Conservation (phyloP, 345 rosid genomes). For the Aegle marmelos region DNA sequence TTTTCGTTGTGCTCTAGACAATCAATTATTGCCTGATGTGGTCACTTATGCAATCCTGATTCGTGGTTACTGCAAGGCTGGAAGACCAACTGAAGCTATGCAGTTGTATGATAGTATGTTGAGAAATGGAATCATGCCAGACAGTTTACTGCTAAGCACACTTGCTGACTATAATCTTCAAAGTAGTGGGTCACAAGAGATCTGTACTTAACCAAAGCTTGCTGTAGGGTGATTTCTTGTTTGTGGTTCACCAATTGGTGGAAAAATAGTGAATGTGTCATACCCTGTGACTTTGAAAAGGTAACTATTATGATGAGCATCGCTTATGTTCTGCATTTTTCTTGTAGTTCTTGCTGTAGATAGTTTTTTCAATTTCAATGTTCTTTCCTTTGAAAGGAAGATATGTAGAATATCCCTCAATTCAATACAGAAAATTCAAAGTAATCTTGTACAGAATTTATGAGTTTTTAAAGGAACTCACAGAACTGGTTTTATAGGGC, state of each 20-base stretch:
- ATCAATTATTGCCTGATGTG: conserved; percentile 42
- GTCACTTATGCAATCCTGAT: conserved; percentile 45
- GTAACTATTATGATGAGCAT: background rate
- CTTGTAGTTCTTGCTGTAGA: too few relatives aligned
- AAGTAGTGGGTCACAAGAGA: conserved; percentile 1
- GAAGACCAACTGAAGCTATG: conserved; percentile 42
- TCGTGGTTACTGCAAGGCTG: conserved; percentile 47
- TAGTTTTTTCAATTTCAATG: too few relatives aligned
- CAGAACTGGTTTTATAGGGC: too few relatives aligned
- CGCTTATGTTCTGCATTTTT: background rate
- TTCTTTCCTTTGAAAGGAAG: too few relatives aligned
- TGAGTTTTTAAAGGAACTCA: too few relatives aligned
- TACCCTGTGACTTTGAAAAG: background rate
- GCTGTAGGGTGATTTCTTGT: background rate
- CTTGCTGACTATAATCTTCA: conserved; percentile 34
- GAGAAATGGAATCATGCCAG: conserved; percentile 37
- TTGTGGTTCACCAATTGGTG: background rate
- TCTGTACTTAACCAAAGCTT: background rate
- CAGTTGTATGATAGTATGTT: conserved; percentile 38
- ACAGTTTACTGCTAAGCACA: conserved; percentile 29
- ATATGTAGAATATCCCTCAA: too few relatives aligned
- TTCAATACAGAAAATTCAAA: too few relatives aligned
- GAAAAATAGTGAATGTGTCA: background rate
- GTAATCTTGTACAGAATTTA: too few relatives aligned
- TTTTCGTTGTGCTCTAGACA: conserved; percentile 35